These are phyloP conservation scores for Trypanosoma melophagium DNA, from an alignment of 208 protist genomes.

Conservation along the genomic window DNA sequence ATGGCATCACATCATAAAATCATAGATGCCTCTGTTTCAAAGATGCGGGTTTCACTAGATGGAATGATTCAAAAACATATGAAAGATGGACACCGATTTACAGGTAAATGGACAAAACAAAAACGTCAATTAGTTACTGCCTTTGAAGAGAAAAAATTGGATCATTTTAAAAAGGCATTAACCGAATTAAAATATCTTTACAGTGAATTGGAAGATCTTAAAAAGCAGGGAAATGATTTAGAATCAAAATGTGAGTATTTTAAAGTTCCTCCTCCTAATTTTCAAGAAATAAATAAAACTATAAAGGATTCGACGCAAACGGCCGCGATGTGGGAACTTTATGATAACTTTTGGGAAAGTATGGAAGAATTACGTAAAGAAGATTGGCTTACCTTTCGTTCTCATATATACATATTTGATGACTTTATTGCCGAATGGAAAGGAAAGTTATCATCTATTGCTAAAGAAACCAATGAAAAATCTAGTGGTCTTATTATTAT, in stretches of 20 bases:
- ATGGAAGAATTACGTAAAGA: conserved; percentile 77
- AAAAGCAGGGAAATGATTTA: conserved; percentile 60
- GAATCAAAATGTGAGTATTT: conserved; percentile 92
- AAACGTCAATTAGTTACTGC: conserved; percentile 71
- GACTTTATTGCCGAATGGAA: conserved; percentile 93
- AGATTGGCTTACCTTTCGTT: conserved; percentile 95
- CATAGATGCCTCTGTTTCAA: conserved; percentile 85
- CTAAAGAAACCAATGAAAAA: not conserved
- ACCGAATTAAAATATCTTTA: conserved; percentile 74
- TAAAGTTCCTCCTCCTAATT: conserved; percentile 76
- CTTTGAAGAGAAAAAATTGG: conserved; percentile 65
- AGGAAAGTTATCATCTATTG: conserved; percentile 30
- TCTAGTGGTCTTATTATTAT: conserved; percentile 35
- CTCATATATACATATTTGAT: conserved; percentile 91
- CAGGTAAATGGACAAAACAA: conserved; percentile 85
- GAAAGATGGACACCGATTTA: conserved; percentile 90
- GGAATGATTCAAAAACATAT: conserved; percentile 84
- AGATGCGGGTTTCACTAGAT: conserved; percentile 87
- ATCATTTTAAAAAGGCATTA: conserved; percentile 54
- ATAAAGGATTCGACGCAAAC: conserved; percentile 64
- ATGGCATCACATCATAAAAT: conserved; percentile 91
- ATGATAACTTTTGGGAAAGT: conserved; percentile 79
- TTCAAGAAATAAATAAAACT: conserved; percentile 60
- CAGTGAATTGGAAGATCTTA: conserved; percentile 82
- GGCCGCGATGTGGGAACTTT: conserved; percentile 78